phyloP scores from a whole-genome alignment of 805 yeast species.

The Metschnikowia matae region DNA sequence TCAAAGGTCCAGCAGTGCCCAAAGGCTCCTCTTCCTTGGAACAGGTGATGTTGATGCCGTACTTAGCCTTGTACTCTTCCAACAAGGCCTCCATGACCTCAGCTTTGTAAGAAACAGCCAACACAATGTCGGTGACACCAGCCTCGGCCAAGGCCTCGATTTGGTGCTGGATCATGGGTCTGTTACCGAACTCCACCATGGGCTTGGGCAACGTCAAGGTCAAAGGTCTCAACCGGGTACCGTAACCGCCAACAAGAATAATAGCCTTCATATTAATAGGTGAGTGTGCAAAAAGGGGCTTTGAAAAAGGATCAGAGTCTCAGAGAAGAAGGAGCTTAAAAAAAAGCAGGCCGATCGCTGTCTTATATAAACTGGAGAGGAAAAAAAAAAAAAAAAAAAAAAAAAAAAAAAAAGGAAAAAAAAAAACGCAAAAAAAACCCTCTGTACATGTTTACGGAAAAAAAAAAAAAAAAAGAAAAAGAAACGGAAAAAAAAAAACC shows the following conservation, averaged over 20 bases:
- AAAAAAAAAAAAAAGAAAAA: constrained; percentile 6
- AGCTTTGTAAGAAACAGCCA: constrained; percentile 99
- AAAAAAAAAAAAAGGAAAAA: constrained; percentile 1
- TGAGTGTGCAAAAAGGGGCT: neutral
- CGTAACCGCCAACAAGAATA: constrained; percentile 98
- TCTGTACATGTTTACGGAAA: constrained; percentile 9
- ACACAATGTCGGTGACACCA: constrained; percentile 97
- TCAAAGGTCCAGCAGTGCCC: constrained; percentile 99
- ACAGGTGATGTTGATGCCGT: constrained; percentile 92
- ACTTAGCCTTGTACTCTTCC: constrained; percentile 89
- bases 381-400: constrained; percentile 9
- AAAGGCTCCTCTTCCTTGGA: constrained; percentile 99
- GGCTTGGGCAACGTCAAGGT: constrained; percentile 95
- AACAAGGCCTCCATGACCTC: constrained; percentile 97
- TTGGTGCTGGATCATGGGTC: constrained; percentile 98
- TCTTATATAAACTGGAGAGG: constrained; percentile 7
- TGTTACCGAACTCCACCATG: constrained; percentile 95
- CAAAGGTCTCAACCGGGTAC: constrained; percentile 99
- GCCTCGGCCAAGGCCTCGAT: constrained; percentile 97
- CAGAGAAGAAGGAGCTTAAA: constrained; percentile 8
- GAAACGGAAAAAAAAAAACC: constrained; percentile 4
- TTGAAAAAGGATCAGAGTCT: constrained; percentile 4
- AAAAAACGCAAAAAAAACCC: constrained; percentile 7
- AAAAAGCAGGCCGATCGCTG: neutral
- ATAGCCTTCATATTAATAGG: constrained; percentile 74